Percentiles rank a stretch among this genome's conserved stretches.
phyloP scores from a whole-genome alignment of 2,329 filamentous ascomycete genomes.

The Beauveria scarabaeidicola region DNA sequence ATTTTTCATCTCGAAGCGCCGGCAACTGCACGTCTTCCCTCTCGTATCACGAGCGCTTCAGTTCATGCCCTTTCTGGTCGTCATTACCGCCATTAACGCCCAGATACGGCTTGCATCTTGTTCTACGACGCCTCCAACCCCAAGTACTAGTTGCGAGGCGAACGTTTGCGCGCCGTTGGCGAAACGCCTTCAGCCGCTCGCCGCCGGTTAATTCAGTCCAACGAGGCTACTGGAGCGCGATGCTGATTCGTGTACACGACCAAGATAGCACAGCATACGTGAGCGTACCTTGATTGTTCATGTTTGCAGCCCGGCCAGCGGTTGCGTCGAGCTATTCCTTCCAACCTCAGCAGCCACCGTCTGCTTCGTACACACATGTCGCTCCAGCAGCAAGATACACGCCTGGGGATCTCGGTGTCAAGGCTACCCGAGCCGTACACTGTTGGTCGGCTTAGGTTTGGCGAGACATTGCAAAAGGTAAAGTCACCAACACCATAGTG shows the following conservation, averaged over 20 bases:
- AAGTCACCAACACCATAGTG: neutral
- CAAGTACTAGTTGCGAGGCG: neutral
- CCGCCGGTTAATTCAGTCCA: too few relatives aligned
- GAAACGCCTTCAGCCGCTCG: neutral
- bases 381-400: neutral
- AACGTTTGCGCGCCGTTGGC: neutral
- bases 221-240: neutral
- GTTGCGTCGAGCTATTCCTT: neutral
- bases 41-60: neutral
- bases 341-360: neutral
- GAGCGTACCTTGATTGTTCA: neutral
- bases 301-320: neutral
- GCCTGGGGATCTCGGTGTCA: neutral
- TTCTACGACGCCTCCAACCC: neutral
- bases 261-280: neutral
- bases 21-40: neutral
- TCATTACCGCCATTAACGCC: too few relatives aligned
- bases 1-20: neutral
- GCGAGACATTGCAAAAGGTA: constrained; percentile 9
- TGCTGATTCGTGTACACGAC: neutral
- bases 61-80: neutral
- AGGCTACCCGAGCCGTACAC: neutral
- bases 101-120: neutral
- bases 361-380: constrained; percentile 1
- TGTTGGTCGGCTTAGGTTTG: constrained; percentile 5